phyloP scores from a whole-genome alignment of 2,329 filamentous ascomycete genomes.

The Akanthomyces uredinophilus region DNA sequence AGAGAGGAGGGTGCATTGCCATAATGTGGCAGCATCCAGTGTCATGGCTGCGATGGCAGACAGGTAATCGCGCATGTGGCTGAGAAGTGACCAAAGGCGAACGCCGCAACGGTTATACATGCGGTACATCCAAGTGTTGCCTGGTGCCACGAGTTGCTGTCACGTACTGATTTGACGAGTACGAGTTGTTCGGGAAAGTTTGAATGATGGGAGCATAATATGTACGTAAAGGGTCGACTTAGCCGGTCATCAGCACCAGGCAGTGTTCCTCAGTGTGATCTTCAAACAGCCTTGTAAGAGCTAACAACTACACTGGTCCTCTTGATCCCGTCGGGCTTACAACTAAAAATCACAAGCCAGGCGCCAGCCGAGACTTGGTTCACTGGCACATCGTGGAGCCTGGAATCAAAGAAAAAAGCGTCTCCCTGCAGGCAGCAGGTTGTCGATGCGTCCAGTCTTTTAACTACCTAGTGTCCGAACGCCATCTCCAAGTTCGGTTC shows the following conservation, averaged over 20 bases:
- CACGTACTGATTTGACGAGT: too few relatives aligned
- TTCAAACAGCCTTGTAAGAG: not conserved
- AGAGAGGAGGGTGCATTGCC: not conserved
- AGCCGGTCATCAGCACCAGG: too few relatives aligned
- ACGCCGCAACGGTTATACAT: not conserved
- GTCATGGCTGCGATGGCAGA: not conserved
- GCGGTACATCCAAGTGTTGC: too few relatives aligned
- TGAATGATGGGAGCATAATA: too few relatives aligned
- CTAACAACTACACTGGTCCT: not conserved
- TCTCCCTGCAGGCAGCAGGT: not conserved
- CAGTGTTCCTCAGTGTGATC: too few relatives aligned
- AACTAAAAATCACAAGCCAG: not conserved
- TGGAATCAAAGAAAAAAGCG: not conserved
- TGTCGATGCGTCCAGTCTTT: not conserved
- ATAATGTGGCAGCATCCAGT: too few relatives aligned
- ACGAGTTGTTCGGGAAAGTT: too few relatives aligned
- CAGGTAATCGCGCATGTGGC: not conserved
- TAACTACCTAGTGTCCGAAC: slow-evolving; percentile 8
- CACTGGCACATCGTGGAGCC: not conserved
- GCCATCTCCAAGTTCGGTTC: slow-evolving; percentile 5
- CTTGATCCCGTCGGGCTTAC: not conserved
- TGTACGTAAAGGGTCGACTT: too few relatives aligned
- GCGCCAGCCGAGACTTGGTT: not conserved
- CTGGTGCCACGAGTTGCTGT: too few relatives aligned
- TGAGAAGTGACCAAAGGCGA: not conserved